Base-by-base conservation (phyloP, 331 rosid genomes). In the Malus hybrid region DNA sequence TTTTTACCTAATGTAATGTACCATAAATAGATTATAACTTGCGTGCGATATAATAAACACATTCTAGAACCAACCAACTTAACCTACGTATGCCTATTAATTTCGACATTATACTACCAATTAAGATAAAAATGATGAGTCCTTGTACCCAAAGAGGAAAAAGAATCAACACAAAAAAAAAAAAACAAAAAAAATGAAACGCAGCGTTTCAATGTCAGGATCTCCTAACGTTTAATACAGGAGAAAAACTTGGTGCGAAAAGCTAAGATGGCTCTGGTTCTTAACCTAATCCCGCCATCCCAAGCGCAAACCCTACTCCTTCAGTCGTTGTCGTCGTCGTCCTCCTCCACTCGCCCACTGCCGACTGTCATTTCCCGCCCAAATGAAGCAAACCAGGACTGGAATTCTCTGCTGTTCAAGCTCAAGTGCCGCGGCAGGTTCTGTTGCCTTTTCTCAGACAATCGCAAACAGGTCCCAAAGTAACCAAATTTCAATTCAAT, bases 371-470 rank as follows among this genome's bases (percentile, higher is more conserved):
- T 74, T 32, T 24, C 69, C 77, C 73, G 66, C n/a, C 77, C 67
- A 32, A 80, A 80, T 50, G 64, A 69, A 15, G 44, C 14, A 7
- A 48, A 9, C 69, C 80, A 52, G 13, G 75, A 70, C 18, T 91
- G 94, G 94, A 70, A 27, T 36, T 29, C 24, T 83, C 77, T 91
- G 55, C 96, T 76, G 67, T 86, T 67, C 72, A 67, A 77, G 44
- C 86, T 91, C 87, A 82, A 77, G 48, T 81, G 83, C 80, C 92
- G 81, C 33, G 87, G 83, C 75, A 84, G 89, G 79, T 81, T 92
- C 83, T 75, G 67, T 28, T 91, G 99, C 86, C 88, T 92, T 20
- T 94, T 94, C 90, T 86, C 97, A 1, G 86, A 80, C 50, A 86
- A 84, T 74, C 87, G 83, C 50, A 89, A 76, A 80, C 73, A 94